Evolutionary conservation across 2,329 filamentous ascomycete genomes (phyloP), one percentile per base, ranked within the genome.

Genomic region (Aspergillus carbonarius): DNA sequence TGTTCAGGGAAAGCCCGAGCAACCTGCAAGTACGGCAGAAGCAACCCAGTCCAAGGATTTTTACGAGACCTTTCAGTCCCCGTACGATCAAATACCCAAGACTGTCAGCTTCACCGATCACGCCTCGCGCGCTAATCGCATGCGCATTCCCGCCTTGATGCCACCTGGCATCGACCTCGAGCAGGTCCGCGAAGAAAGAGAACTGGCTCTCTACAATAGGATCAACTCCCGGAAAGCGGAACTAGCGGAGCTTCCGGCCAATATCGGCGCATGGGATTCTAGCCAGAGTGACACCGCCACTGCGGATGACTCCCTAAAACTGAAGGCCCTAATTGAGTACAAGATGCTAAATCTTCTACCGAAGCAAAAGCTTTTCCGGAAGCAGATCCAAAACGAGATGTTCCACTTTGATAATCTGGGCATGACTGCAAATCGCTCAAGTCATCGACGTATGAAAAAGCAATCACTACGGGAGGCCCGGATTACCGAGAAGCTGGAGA

Each of bases 401-500:
- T 88, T 96, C 73, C 89, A 96, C 70, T 96, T 93, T 60, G 93
- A 98, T 71, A 98, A 96, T 68, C 85, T 98, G 27, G 93, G 93
- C 46, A 97, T 97, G 91, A 97, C 93, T 1, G 93, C 93, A 0
- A 99, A 99, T 72, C 88, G 95, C 52, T 88, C 90, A 54, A 85
- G 88, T 70, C 97, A 97, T 75, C 90, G 95, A 35, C 88, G 95
- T 52, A 90, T 95, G 81, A 99, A 99, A 88, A 98, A 97, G 81
- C 93, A 97, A 76, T 96, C 90, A 51, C 84, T 98, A 51, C 89
- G 93, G 35, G 95, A 99, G 78, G 95, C 95, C 57, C 89, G 93
- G 58, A 96, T 99, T 65, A 99, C 95, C 0, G 95, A 99, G 84
- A 99, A 97, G 78, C 86, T 99, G 1, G 95, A 99, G 85, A 98